These are phyloP conservation scores for Cyclocybe cylindracea DNA, from an alignment of 768 basidiomycete genomes.

Conservation along the genomic window DNA sequence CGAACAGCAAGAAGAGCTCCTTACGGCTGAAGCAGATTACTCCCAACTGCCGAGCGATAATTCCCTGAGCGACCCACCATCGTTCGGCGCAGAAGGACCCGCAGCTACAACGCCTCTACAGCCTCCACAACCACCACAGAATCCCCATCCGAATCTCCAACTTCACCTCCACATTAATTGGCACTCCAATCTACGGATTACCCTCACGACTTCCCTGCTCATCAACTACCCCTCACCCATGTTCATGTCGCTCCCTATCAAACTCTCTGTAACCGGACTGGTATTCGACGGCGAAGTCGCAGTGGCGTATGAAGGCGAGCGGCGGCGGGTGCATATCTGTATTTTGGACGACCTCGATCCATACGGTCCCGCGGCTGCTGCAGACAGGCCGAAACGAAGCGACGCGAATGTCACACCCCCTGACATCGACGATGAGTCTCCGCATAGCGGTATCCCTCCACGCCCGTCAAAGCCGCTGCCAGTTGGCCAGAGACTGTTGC, in stretches of 20 bases:
- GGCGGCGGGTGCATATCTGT: constrained; percentile 81
- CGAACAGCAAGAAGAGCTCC: constrained; percentile 9
- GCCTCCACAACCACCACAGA: constrained; percentile 30
- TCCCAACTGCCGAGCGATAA: constrained; percentile 4
- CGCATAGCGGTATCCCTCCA: constrained; percentile 32
- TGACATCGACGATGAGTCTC: constrained; percentile 61
- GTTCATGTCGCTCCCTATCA: constrained; percentile 97
- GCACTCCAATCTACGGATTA: constrained; percentile 86
- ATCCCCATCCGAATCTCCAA: constrained; percentile 73
- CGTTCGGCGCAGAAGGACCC: constrained; percentile 13
- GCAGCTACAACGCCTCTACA: constrained; percentile 13
- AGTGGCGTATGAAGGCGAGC: constrained; percentile 87
- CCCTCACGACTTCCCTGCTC: constrained; percentile 87
- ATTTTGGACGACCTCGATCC: constrained; percentile 88
- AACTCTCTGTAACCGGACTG: constrained; percentile 88
- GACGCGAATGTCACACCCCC: constrained; percentile 50
- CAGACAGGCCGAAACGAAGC: constrained; percentile 50
- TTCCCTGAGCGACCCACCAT: constrained; percentile 21
- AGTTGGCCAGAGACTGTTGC: constrained; percentile 81
- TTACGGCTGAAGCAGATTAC: constrained; percentile 1
- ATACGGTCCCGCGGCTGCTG: constrained; percentile 67
- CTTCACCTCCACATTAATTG: constrained; percentile 85
- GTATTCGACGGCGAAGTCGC: constrained; percentile 86
- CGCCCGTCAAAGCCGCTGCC: constrained; percentile 68
- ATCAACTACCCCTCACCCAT: constrained; percentile 96